Base-by-base conservation (phyloP, 495 filamentous ascomycete species). In the Lasiosphaeria ovina region DNA sequence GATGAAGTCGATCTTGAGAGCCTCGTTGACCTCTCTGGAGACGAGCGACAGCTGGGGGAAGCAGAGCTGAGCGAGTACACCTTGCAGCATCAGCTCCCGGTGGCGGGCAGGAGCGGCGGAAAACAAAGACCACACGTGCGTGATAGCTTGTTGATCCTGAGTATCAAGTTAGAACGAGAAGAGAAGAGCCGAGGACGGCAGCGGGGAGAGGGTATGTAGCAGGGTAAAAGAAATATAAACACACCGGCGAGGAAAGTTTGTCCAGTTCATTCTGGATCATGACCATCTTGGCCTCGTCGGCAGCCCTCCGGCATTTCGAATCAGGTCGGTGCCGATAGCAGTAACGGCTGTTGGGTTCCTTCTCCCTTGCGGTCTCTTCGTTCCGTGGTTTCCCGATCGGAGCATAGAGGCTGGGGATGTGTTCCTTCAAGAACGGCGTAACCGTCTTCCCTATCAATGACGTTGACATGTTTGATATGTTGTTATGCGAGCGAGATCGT, bases 321-420 rank as follows among this genome's bases (percentile, higher is more conserved):
- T 98, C 95, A 24, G 94, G 95, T 49, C 90, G 83, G 72, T 99
- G 94, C 35, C 94, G 86, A 73, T 99, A 98, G 74, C 94, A 99
- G 76, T 91, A 98, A 71, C 89, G 92, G 51, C 91, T 94, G 70
- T 94, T 97, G 4, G 81, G 78, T 54, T 86, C 76, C 62, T 81
- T 80, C 44, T 69, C 75, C 59, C 68, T 70, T 35, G 70, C 64
- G 36, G 66, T 74, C 61, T 72, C 78, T 5, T 74, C 69, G 38
- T 74, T 72, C 36, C 74, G 69, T 2, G 72, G 47, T 64, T 78
- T 72, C 61, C 86, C 83, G 54, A 87, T 74, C 3, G 88, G 88
- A 3, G 89, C 89, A 72, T 96, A 95, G 68, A 92, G 83, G 45
- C 83, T 83, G 2, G 92, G 92, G 6, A 96, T 93, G 64, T 97